Evolutionary conservation across 495 filamentous ascomycete species (phyloP).

Genomic region (Penicillium crystallinum): DNA sequence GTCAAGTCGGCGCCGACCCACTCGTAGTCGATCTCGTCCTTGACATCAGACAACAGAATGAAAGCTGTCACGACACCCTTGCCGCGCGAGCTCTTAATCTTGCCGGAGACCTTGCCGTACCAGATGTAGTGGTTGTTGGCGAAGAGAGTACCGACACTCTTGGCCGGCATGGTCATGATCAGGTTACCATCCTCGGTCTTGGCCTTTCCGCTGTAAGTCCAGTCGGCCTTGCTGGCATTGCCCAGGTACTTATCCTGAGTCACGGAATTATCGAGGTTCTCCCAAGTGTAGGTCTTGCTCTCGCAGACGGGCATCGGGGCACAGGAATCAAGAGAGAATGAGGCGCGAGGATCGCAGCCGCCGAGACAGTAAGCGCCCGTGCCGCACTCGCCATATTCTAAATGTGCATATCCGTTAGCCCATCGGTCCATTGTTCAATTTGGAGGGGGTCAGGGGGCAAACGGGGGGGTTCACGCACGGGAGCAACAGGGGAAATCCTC

Average conservation of each 20-base stretch:
- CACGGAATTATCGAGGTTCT: conserved; percentile 49
- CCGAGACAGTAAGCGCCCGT: conserved; percentile 94
- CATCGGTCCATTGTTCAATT: conserved; percentile 4
- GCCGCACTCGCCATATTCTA: conserved; percentile 93
- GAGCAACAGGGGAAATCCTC: conserved; percentile 38
- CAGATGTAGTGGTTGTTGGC: conserved; percentile 88
- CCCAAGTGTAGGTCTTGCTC: conserved; percentile 61
- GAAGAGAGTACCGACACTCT: conserved; percentile 77
- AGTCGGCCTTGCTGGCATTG: conserved; percentile 69
- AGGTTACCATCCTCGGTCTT: conserved; percentile 54
- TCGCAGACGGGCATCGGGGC: conserved; percentile 80
- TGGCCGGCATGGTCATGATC: conserved; percentile 83
- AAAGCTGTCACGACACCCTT: conserved; percentile 91
- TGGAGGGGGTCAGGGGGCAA: neutral
- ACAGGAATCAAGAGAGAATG: conserved; percentile 76
- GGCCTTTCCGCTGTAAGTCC: conserved; percentile 79
- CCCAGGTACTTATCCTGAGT: conserved; percentile 51
- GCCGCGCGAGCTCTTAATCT: conserved; percentile 79
- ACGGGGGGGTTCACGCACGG: neutral
- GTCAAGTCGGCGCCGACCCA: conserved; percentile 78
- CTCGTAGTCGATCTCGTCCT: conserved; percentile 98
- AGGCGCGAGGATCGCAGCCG: conserved; percentile 84
- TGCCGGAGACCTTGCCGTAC: conserved; percentile 90
- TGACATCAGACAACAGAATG: conserved; percentile 88
- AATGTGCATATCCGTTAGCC: conserved; percentile 58